Evolutionary conservation across 1,284 basidiomycete genomes (phyloP), one percentile per base, ranked within the genome.

Genomic region (Pholiota adiposa): DNA sequence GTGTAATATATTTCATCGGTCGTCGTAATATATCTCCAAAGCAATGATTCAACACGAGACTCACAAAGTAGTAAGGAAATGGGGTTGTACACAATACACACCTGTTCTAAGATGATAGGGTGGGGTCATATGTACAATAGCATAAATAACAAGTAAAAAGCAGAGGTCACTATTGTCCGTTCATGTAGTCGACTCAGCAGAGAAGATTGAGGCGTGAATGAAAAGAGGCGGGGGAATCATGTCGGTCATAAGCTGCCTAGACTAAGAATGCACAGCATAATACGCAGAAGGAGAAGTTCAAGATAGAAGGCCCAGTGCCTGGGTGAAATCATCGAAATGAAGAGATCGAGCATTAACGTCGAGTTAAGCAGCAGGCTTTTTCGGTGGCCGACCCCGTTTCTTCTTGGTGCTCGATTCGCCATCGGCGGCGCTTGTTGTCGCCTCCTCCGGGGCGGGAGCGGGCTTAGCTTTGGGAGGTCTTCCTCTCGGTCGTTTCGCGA

Each of bases 361-460:
- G 63, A 63, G 40, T 55, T 68, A 70, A 54, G 65, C 69, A 54
- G 72, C 63, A 53, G 76, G 65, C 71, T 83, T 84, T 83, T 92
- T 92, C 70, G 85, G 84, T 67, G 89, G 89, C 67, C 89, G 81
- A 54, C 88, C 89, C 65, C 87, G 79, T 77, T 85, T 91, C 82
- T 80, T 87, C 83, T 85, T 89, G 59, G 74, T 71, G 66, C 71
- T 75, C 61, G 80, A 64, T 68, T 84, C 84, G 38, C 69, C 70
- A 53, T 71, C 70, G 56, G 83, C 83, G 31, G 69, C 78, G 56
- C 61, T 66, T 29, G 62, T 72, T 67, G 75, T 75, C n/a, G 74
- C 76, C n/a, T 29, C 48, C 29, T 18, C 48, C 66, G 76, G 75
- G 18, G 75, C 76, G 23, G 75, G 69, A 34, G 81, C 75, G 48